Base-by-base conservation (phyloP, 1,284 basidiomycete species). In the Schizophyllum commune region DNA sequence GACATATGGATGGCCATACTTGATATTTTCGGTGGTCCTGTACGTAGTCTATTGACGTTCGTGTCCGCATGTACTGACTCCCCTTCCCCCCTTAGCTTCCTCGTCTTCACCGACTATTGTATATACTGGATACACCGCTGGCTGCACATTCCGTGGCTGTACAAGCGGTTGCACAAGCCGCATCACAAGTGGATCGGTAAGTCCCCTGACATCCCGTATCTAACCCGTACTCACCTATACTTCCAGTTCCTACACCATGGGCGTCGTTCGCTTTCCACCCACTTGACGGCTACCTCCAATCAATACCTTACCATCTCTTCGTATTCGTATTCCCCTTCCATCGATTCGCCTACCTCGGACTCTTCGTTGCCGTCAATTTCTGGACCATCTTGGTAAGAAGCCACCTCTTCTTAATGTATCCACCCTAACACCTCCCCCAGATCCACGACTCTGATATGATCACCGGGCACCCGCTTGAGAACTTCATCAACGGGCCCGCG, bases 361-460 rank as follows among this genome's bases (percentile, higher is more conserved):
- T 96, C 61, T 98, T 97, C 72, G 85, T 93, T 55, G 81, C 91
- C 61, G 91, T 98, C 69, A 97, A 96, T 77, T 83, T 90, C 70
- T 97, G 95, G 95, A 88, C 79, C 62, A 95, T 98, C 73, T 82
- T 96, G 64, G 91, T 92, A 69, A 66, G 82, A 17, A 33, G 13
- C 61, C 39, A 59, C 13, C 32, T 19, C 55, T 6, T 58, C 17
- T 17, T 19, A 58, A 15, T 55, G 58, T 59, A 22, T 52, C 65
- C 32, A 62, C 64, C 55, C 19, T 22, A 27, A 47, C 51, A 58
- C 60, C 8, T 56, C 22, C 62, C 47, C 7, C 67, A 92, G 91
- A 99, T 99, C 68, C 96, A 99, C 74, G 96, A 99, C 74, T 96
- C 93, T n/a, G 97, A 99, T 78, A 98, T 99, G 95, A 88, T 98